phyloP scores from a whole-genome alignment of 2,329 filamentous ascomycete species.

The Aspergillus aculeatus region DNA sequence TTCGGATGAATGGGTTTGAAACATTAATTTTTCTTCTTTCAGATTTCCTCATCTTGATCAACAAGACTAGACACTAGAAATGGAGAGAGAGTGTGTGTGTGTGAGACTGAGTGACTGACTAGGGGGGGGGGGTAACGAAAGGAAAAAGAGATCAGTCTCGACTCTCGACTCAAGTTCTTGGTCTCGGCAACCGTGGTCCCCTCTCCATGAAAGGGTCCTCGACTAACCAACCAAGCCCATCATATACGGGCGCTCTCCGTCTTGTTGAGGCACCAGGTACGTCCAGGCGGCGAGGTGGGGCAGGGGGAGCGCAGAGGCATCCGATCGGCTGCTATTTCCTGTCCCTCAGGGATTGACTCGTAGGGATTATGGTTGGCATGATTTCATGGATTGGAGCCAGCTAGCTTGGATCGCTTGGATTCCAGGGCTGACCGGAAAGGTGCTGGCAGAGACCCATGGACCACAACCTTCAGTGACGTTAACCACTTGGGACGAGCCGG shows the following conservation, averaged over 20 bases:
- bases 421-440: slow-evolving; percentile 5
- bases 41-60: background rate
- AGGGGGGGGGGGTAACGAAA: background rate
- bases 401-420: background rate
- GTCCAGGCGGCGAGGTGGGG: slow-evolving; percentile 1
- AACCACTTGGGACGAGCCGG: slow-evolving; percentile 15
- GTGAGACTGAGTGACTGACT: background rate
- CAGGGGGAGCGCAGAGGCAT: background rate
- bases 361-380: slow-evolving; percentile 3
- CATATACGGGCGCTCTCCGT: background rate
- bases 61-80: background rate
- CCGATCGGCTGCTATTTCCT: slow-evolving; percentile 10
- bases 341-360: background rate
- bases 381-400: slow-evolving; percentile 7
- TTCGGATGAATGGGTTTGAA: slow-evolving; percentile 1
- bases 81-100: background rate
- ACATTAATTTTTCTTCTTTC: background rate
- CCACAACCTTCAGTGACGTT: slow-evolving; percentile 17
- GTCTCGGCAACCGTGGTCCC: background rate
- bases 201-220: slow-evolving; percentile 4
- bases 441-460: slow-evolving; percentile 2
- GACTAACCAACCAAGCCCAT: background rate
- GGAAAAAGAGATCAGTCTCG: slow-evolving; percentile 3
- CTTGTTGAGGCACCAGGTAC: slow-evolving; percentile 12
- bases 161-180: slow-evolving; percentile 5